Conservation (phyloP, 164 flowering plant genomes). For the Nymphaea thermarum region DNA sequence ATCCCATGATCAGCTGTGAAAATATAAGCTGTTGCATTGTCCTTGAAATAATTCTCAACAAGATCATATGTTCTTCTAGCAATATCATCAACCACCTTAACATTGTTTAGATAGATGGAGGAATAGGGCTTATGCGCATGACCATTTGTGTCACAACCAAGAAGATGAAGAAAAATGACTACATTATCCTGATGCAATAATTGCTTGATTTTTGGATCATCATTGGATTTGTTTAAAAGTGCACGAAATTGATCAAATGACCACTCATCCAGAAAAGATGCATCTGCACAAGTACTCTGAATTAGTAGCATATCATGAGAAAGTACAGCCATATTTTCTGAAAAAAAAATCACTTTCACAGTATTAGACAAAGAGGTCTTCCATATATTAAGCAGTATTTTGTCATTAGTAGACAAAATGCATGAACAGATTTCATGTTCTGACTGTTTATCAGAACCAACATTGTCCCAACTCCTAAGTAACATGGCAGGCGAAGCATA, state of each 20-base stretch:
- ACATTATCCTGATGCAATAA: conserved; percentile 67
- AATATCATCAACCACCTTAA: conserved; percentile 81
- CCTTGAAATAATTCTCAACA: conserved; percentile 68
- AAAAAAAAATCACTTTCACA: too few relatives aligned
- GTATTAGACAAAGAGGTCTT: too few relatives aligned
- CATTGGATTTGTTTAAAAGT: conserved; percentile 66
- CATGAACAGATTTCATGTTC: too few relatives aligned
- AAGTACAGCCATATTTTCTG: too few relatives aligned
- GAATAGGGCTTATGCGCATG: conserved; percentile 96
- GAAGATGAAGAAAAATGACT: conserved; percentile 75
- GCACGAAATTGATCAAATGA: conserved; percentile 85
- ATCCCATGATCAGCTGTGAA: conserved; percentile 99
- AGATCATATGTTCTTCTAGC: conserved; percentile 67
- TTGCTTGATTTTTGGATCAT: conserved; percentile 53
- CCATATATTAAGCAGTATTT: too few relatives aligned
- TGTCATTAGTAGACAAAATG: too few relatives aligned
- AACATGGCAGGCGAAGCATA: background rate
- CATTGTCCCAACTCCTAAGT: too few relatives aligned
- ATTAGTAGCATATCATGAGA: conserved; percentile 16
- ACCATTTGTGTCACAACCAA: conserved; percentile 98
- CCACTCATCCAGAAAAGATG: conserved; percentile 98
- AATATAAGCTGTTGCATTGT: conserved; percentile 77
- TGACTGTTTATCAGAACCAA: too few relatives aligned
- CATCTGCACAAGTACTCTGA: conserved; percentile 63
- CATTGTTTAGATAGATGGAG: conserved; percentile 86